Evolutionary conservation across 345 rosid genomes (phyloP), one percentile per base, ranked within the genome.

Genomic region (Syzygium oleosum): DNA sequence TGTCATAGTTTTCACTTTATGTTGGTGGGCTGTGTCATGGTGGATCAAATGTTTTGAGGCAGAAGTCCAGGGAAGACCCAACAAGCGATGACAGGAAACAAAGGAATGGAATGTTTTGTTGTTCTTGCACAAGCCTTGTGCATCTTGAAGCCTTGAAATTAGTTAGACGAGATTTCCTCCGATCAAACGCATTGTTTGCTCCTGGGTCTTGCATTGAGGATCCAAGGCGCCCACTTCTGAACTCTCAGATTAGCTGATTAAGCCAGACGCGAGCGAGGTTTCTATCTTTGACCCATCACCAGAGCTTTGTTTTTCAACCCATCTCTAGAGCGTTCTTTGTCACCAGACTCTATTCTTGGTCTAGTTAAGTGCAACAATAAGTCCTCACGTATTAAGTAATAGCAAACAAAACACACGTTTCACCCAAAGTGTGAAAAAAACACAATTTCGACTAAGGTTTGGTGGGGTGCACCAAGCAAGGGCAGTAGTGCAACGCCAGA

Each of bases 381-480:
- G 55, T 53, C 7, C 17, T 53, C 21, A 6, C 55, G 6, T 53
- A 53, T 16, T 53, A 53, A 16, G 21, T 53, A 6, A 19, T 19
- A 53, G 43, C 43, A 53, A 53, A 6, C 56, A 0, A 16, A 16
- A 6, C 46, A 7, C 5, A 53, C 6, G 56, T 53, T 2, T 15
- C 56, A 53, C 6, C 56, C 22, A 53, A 53, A 17, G 56, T 53
- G 56, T 2, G 1, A 16, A 53, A 14, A 13, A 13, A 5, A 52
- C 54, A 15, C 16, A 52, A 6, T 15, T 63, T 14, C 0, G 1
- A 29, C 41, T 31, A 1, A 11, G 22, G 12, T 12, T 38, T 17
- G 68, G 65, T 65, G 17, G 89, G 90, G 87, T 58, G 52, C 87
- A 86, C 91, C 91, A 3, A 58, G 89, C 89, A 79, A 58, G 7